Evolutionary conservation across 75 land plant genomes (phyloP), one percentile per base, ranked within the genome.

Genomic region (Selaginella moellendorffii): DNA sequence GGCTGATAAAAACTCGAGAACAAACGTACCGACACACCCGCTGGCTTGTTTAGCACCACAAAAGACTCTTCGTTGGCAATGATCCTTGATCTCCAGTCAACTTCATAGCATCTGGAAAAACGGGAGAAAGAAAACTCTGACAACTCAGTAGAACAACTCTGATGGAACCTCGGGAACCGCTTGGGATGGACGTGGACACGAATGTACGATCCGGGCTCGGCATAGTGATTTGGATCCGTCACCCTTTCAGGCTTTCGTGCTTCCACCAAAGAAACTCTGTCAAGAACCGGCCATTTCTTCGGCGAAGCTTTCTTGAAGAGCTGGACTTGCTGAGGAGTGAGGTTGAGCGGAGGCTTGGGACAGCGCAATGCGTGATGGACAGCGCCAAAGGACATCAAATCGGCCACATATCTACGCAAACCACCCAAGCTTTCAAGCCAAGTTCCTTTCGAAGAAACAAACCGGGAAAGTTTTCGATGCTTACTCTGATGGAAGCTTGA

Each of bases 131-230:
- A n/a, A n/a, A n/a, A n/a, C n/a, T n/a, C n/a, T n/a, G n/a, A n/a
- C 46, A 36, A 5, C 46, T 14, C 46, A 36, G 14, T 5, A 36
- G 14, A 36, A 36, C 5, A 36, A 36, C 46, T 5, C 46, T 36
- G 10, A 36, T 36, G 46, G 46, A 64, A 92, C 98, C 96, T 81
- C 28, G 98, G 98, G 61, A 80, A 88, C 30, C 98, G 84, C 67
- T 88, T 92, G 24, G 96, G 90, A 72, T 92, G 98, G 12, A 92
- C 90, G 80, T 92, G 83, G 59, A 92, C 90, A 61, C 98, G 83
- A 31, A 92, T 70, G 68, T 88, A 92, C 17, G 96, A 81, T 23
- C 98, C 98, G 29, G 83, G 67, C 66, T 92, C 96, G 68, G 88
- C 77, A 71, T 63, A 66, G 30, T 88, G 77, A 70, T 80, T 61